phyloP scores from a whole-genome alignment of 345 rosid genomes.

The Aethionema arabicum region DNA sequence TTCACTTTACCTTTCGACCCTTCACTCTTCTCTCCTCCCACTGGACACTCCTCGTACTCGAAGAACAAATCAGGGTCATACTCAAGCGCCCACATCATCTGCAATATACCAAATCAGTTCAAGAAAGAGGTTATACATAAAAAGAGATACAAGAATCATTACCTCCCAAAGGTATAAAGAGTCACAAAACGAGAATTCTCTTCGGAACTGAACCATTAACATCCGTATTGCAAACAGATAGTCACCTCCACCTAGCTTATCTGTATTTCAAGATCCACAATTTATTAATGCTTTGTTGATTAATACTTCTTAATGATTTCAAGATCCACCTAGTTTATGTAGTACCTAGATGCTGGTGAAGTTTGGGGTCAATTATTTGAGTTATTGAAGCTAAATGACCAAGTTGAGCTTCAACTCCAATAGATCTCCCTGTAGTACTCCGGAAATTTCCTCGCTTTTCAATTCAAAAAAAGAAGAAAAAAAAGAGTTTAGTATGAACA shows the following conservation, averaged over 20 bases:
- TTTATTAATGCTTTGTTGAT: not conserved
- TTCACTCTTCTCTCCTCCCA: conserved; percentile 45
- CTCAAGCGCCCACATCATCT: conserved; percentile 99
- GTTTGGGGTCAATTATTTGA: conserved; percentile 91
- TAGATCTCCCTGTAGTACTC: conserved; percentile 70
- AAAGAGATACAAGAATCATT: conserved; percentile 28
- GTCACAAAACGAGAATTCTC: conserved; percentile 96
- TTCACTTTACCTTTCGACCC: conserved; percentile 59
- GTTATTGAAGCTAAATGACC: conserved; percentile 81
- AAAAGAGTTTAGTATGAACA: conserved; percentile 9
- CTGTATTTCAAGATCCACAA: conserved; percentile 39
- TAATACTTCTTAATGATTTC: too few species aligned
- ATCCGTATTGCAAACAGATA: conserved; percentile 94
- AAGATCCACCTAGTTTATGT: not conserved
- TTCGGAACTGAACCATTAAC: conserved; percentile 97
- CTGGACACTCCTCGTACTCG: conserved; percentile 60
- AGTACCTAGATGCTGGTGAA: conserved; percentile 93
- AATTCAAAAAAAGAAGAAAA: conserved; percentile 4
- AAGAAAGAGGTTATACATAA: conserved; percentile 8
- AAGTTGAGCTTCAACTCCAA: conserved; percentile 95
- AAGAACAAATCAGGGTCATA: conserved; percentile 76
- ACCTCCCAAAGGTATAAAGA: conserved; percentile 99
- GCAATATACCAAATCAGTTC: conserved; percentile 20
- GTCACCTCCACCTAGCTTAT: conserved; percentile 92
- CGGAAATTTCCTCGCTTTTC: conserved; percentile 88